Base-by-base conservation (phyloP, 805 yeast species). In the Groenewaldozyma tartarivorans region DNA sequence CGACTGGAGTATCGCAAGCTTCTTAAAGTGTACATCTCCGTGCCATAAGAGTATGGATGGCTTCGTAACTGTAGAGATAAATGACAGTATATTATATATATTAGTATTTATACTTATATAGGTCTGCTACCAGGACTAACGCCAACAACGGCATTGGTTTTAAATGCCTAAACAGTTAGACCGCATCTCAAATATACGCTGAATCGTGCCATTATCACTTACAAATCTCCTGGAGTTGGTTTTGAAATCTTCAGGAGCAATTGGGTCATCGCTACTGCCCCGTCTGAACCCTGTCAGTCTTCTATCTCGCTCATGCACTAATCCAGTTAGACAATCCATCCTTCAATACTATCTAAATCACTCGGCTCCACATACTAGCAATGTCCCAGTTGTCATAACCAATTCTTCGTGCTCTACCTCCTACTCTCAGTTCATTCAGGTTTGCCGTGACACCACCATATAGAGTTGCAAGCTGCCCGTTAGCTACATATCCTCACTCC, bases 171-270 rank as follows among this genome's bases (percentile, higher is more conserved):
- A 15, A 30, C 27, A 30, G 24, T 29, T 26, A 30, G 29, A 33
- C 24, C 29, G 7, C 29, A 24, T 24, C 11, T 13, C 13, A 13
- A 24, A 24, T 24, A 24, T 24, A 7, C 7, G 13, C 11, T 24
- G 13, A 24, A 24, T 24, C 29, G 11, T 24, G 29, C 13, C 29
- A 7, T 21, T 4, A 19, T 2, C 30, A 38, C 48, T 33, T 39
- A 47, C 50, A 59, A 57, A 58, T 67, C 68, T 63, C 36, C 51
- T 50, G n/a, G 82, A 72, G 57, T 73, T 77, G n/a, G 83, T 77
- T 64, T 79, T 81, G 71, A 85, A 84, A 24, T 69, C 71, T 46
- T 80, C 88, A 30, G 87, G 86, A 3, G 94, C 94, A 32, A 71
- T 63, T 4, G 87, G 72, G 33, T 67, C 71, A 48, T 75, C 77